Base-by-base conservation (phyloP, 164 flowering plant species). In the Magnolia officinalis region DNA sequence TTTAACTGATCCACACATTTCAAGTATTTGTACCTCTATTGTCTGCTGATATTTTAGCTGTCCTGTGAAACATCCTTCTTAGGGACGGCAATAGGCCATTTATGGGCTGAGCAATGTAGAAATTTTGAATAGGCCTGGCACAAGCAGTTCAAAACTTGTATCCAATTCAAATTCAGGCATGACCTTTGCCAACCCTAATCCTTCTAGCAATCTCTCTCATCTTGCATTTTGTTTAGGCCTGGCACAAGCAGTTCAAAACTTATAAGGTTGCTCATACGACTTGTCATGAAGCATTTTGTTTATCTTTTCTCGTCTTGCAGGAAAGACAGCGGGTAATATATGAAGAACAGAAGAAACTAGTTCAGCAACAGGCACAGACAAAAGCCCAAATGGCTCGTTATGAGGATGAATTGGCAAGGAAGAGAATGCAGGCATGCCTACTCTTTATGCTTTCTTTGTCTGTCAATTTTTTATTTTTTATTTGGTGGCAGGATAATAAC, bases 391-490 rank as follows among this genome's bases (percentile, higher is more conserved):
- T 92, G 93, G 90, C 91, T 73, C 88, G 87, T 3, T 95, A 95
- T 80, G 96, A 92, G 75, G 98, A 95, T 86, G 98, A 95, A 63
- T 79, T 95, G 83, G 89, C 94, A 3, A 93, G 98, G 82, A 92
- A 91, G 84, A 88, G 97, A 78, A 92, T 93, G 98, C 94, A 88
- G 95, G 98, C 79, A 65, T 65, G 37, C 68, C 24, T 74, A 8
- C 55, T 2, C 14, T 31, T 21, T 55, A 31, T 64, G 77, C 50
- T 71, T 52, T 19, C 20, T 77, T 63, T 71, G 52, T 19, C 20
- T 55, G 2, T 71, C 72, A 29, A 29, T 19, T 24, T 66, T 21
- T 66, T 65, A 2, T 24, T 65, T 65, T 13, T 24, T 7, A 2
- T 8, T 16, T 29, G 37, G 13, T 11, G 61, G 61, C 20, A 68